Evolutionary conservation across 2,329 filamentous ascomycete genomes (phyloP), one percentile per base, ranked within the genome.

Genomic region (Sporothrix dimorphospora): DNA sequence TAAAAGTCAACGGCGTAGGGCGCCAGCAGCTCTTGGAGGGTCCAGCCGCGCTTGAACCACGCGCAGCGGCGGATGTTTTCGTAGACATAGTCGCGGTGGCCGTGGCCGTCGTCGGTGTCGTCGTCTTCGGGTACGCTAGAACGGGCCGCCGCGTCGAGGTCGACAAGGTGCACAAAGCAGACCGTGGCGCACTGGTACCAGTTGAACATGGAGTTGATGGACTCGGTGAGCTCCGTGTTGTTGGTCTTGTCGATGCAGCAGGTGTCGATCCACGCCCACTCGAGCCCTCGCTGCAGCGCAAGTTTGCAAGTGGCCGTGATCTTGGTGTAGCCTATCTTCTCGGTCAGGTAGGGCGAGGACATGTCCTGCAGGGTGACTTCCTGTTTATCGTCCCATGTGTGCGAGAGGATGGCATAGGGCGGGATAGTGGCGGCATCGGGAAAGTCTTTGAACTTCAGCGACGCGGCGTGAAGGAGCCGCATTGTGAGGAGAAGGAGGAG

Each of bases 181-280:
- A 75, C 71, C 0, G 53, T 27, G 1, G 74, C 72, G 1, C 69
- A 40, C 42, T 72, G 47, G 71, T 75, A 75, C 74, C 74, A 75
- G 7, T 53, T 65, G 63, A 72, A 75, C 74, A 75, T 75, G 67
- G 67, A 71, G 61, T 76, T 74, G 74, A 76, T 76, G 7, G 74
- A 66, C 72, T 75, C 74, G 4, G 75, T 72, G 4, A 75, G 69
- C 63, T 76, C 75, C 3, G 74, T 72, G 45, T 57, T 71, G 74
- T 72, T 74, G 24, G 72, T 68, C 71, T 76, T 76, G 71, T 76
- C 72, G 67, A 76, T 76, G 68, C 75, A 75, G 72, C 74, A 76
- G 8, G 73, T 76, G 57, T 76, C 75, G 49, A 76, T 68, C 74
- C 75, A 76, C 0, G 53, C 72, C 34, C 71, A 76, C 4, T 66